Conservation (phyloP, 2,329 filamentous ascomycete species). For the Fusarium coicis region DNA sequence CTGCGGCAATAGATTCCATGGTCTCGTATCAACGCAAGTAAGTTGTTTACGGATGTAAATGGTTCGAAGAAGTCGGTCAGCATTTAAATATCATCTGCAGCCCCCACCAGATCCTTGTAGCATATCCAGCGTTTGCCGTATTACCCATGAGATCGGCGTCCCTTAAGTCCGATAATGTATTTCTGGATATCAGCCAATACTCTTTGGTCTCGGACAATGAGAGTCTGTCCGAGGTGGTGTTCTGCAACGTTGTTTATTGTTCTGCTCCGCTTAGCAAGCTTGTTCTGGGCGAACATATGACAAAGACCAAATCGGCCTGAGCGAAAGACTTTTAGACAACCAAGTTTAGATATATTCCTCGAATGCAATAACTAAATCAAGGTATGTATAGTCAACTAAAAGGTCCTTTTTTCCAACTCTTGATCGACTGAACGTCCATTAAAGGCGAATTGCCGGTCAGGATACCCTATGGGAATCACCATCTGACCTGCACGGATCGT, state of each 20-base stretch:
- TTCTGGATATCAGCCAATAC: not conserved
- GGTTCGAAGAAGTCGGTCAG: not conserved
- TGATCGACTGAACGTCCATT: rapidly evolving
- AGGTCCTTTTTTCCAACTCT: rapidly evolving
- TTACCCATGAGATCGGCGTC: not conserved
- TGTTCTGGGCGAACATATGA: not conserved
- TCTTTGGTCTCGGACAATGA: not conserved
- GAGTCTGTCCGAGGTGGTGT: not conserved
- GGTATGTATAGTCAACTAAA: rapidly evolving
- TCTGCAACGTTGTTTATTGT: too few species aligned
- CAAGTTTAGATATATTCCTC: not conserved
- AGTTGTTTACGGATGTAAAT: not conserved
- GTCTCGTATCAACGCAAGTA: rapidly evolving
- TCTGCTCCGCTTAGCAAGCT: not conserved
- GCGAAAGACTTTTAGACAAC: too few species aligned
- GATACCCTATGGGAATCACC: not conserved
- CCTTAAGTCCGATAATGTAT: not conserved
- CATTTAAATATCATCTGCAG: not conserved
- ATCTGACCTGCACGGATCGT: not conserved
- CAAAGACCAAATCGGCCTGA: too few species aligned
- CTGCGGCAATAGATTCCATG: slow-evolving; percentile 31
- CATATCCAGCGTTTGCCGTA: not conserved
- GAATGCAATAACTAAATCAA: rapidly evolving
- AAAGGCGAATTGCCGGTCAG: rapidly evolving
- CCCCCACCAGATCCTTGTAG: not conserved